phyloP scores from a whole-genome alignment of 148 eudicot genomes.

The Camellia japonica region DNA sequence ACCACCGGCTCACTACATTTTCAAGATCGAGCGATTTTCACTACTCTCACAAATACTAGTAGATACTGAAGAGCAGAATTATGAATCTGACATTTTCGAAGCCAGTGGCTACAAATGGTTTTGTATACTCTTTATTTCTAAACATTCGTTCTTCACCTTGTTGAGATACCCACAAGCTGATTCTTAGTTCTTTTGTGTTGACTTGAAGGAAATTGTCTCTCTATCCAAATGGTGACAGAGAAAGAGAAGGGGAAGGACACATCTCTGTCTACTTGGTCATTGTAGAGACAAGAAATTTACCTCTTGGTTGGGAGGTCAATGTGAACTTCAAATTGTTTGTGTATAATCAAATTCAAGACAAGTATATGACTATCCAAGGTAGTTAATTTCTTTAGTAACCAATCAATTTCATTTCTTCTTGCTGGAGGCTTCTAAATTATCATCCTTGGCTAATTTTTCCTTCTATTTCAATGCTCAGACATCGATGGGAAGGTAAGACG shows the following conservation, averaged over 20 bases:
- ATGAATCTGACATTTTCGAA: background rate
- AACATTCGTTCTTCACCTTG: too few species aligned
- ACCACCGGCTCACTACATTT: slow-evolving; percentile 1
- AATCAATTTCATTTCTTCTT: background rate
- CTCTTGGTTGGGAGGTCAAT: slow-evolving; percentile 6
- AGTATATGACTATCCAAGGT: background rate
- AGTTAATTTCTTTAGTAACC: background rate
- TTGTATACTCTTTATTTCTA: too few species aligned
- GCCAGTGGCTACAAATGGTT: slow-evolving; percentile 4
- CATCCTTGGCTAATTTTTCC: background rate
- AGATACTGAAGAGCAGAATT: background rate
- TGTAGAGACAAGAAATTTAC: background rate
- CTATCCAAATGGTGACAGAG: slow-evolving; percentile 1
- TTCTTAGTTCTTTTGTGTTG: background rate
- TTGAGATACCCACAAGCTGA: background rate
- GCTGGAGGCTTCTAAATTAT: background rate
- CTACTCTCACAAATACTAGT: background rate
- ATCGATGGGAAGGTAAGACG: background rate
- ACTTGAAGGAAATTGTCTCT: background rate
- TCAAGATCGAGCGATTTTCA: background rate
- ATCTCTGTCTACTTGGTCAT: slow-evolving; percentile 1
- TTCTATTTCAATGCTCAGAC: background rate
- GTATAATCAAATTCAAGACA: background rate
- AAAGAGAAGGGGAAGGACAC: background rate
- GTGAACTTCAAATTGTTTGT: slow-evolving; percentile 3